phyloP scores from a whole-genome alignment of 129 eudicot genomes.

The Tagetes patula region DNA sequence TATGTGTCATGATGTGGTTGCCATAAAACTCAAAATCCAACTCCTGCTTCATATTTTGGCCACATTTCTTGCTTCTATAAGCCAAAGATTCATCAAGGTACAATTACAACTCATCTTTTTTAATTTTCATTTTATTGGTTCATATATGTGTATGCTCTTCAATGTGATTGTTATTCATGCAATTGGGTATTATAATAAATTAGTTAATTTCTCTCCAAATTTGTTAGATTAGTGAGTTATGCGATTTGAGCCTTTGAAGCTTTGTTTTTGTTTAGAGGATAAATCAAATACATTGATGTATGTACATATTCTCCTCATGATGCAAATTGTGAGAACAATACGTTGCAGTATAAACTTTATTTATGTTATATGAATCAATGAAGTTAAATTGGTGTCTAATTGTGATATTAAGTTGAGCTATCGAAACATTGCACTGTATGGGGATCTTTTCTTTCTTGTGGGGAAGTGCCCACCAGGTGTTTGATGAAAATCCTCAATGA shows the following conservation, averaged over 20 bases:
- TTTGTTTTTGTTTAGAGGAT: not conserved
- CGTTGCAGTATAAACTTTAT: slow-evolving; percentile 14
- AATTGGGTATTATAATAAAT: not conserved
- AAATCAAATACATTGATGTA: slow-evolving; percentile 12
- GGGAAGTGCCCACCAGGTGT: slow-evolving; percentile 18
- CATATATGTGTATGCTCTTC: not conserved
- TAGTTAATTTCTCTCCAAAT: slow-evolving; percentile 2
- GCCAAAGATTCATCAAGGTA: slow-evolving; percentile 40
- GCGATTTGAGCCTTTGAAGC: slow-evolving; percentile 12
- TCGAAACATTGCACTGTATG: not conserved
- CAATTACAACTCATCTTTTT: not conserved
- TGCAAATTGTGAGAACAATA: not conserved
- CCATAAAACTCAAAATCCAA: slow-evolving; percentile 21
- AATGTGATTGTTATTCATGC: slow-evolving; percentile 15
- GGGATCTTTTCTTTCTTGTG: not conserved
- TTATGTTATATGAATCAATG: slow-evolving; percentile 3
- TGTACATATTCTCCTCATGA: not conserved
- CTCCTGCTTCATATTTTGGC: slow-evolving; percentile 35
- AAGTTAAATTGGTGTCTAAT: not conserved
- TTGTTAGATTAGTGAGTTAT: slow-evolving; percentile 16
- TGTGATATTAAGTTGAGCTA: not conserved
- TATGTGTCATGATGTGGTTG: slow-evolving; percentile 40
- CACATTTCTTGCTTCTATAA: slow-evolving; percentile 11
- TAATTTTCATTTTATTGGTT: not conserved
- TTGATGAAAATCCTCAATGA: slow-evolving; percentile 29